Percentiles rank a stretch among this genome's conserved stretches.
Conservation (phyloP, 208 protist genomes). For the Wallacemonas sp. region DNA sequence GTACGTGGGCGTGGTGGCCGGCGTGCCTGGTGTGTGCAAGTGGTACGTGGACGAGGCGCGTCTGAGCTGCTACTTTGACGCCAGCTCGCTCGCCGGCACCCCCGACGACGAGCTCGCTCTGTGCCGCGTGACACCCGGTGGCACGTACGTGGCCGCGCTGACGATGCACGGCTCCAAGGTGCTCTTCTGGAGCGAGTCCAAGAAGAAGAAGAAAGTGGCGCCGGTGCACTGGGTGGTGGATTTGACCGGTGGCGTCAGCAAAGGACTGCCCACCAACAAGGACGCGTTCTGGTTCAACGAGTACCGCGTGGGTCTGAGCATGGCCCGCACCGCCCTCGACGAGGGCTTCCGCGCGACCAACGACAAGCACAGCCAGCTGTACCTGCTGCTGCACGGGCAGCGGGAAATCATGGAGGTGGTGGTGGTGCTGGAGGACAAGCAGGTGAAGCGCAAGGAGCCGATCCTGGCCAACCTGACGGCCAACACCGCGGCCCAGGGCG, state of each 20-base stretch:
- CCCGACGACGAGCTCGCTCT: constrained; percentile 35
- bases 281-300: constrained; percentile 70
- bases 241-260: constrained; percentile 28
- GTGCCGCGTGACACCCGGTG: constrained; percentile 71
- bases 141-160: constrained; percentile 65
- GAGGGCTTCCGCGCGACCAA: constrained; percentile 44
- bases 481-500: constrained; percentile 45
- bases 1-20: constrained; percentile 68
- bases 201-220: constrained; percentile 75
- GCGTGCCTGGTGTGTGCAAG: constrained; percentile 74
- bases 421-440: constrained; percentile 71
- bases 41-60: constrained; percentile 81
- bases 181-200: constrained; percentile 70
- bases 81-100: constrained; percentile 22
- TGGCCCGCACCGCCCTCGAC: constrained; percentile 65
- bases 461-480: constrained; percentile 70
- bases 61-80: constrained; percentile 73
- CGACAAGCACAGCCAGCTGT: constrained; percentile 81
- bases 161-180: constrained; percentile 67
- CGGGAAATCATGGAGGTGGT: constrained; percentile 77
- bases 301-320: constrained; percentile 71
- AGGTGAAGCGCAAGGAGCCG: constrained; percentile 65
- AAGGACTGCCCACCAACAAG: constrained; percentile 12
- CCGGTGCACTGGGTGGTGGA: constrained; percentile 75
- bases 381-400: constrained; percentile 75